Conservation (phyloP, 2,329 filamentous ascomycete genomes). For the Exophiala spinifera region DNA sequence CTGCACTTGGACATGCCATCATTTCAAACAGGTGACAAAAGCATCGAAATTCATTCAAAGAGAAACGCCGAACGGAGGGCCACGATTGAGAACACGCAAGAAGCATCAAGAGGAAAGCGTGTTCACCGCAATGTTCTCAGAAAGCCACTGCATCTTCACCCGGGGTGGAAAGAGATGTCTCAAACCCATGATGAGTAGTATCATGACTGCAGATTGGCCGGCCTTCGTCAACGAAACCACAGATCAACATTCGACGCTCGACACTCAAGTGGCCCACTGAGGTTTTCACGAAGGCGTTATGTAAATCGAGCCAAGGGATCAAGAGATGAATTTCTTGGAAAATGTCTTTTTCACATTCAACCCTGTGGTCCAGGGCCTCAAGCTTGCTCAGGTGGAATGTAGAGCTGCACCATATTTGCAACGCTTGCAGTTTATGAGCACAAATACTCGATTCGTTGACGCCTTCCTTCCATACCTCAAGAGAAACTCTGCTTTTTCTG, state of each 20-base stretch:
- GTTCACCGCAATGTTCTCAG: neutral
- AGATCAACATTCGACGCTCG: neutral
- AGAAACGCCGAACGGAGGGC: neutral
- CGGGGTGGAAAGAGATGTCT: neutral
- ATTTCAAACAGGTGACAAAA: neutral
- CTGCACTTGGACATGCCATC: neutral
- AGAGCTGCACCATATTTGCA: neutral
- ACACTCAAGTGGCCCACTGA: too few species aligned
- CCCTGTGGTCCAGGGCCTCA: neutral
- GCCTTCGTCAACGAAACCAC: too few species aligned
- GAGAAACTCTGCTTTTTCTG: neutral
- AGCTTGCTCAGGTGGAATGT: neutral
- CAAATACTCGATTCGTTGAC: neutral
- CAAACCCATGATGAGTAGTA: neutral
- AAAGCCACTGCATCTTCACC: neutral
- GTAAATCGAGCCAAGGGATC: neutral
- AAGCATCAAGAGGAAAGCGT: neutral
- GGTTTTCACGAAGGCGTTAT: neutral
- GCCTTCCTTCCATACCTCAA: neutral
- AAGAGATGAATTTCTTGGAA: neutral
- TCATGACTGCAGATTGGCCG: neutral
- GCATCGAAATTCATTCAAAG: neutral
- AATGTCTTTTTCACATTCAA: constrained; percentile 4
- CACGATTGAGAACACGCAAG: neutral
- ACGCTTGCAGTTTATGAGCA: too few species aligned